phyloP scores from a whole-genome alignment of 129 eudicot genomes.

The Apium graveolens region DNA sequence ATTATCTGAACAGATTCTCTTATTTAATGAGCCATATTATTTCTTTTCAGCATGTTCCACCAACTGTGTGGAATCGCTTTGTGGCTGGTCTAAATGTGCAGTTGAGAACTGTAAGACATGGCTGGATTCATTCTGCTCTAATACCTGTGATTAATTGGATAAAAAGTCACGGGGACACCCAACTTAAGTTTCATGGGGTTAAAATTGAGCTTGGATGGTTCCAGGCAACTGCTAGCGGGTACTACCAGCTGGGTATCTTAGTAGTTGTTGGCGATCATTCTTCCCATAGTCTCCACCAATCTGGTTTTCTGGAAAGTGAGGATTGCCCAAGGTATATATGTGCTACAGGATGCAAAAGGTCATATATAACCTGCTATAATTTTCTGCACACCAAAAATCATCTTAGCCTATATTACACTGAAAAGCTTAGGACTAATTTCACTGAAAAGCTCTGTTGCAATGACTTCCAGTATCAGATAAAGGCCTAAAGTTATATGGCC shows the following conservation, averaged over 20 bases:
- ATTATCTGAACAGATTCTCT: constrained; percentile 9
- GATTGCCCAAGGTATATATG: constrained; percentile 49
- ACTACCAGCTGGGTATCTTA: constrained; percentile 72
- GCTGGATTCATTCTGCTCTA: constrained; percentile 53
- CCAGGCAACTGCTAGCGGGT: constrained; percentile 84
- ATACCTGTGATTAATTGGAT: constrained; percentile 69
- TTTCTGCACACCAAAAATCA: neutral
- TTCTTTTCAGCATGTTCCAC: constrained; percentile 62
- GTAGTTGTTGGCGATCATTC: constrained; percentile 54
- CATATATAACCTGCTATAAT: neutral
- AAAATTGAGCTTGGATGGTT: constrained; percentile 77
- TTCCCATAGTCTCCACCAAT: constrained; percentile 30
- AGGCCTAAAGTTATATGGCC: neutral
- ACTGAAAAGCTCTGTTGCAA: neutral
- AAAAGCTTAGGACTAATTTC: neutral
- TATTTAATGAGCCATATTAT: constrained; percentile 4
- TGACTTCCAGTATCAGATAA: neutral
- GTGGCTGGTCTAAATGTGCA: constrained; percentile 82
- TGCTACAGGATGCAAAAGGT: neutral
- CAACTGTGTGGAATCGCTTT: constrained; percentile 79
- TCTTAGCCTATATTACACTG: neutral
- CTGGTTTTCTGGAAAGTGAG: constrained; percentile 37
- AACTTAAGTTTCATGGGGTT: constrained; percentile 77
- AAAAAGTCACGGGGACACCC: constrained; percentile 67
- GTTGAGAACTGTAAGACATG: constrained; percentile 64